Conservation (phyloP, 2,329 filamentous ascomycete genomes). For the Trichoderma sp. region DNA sequence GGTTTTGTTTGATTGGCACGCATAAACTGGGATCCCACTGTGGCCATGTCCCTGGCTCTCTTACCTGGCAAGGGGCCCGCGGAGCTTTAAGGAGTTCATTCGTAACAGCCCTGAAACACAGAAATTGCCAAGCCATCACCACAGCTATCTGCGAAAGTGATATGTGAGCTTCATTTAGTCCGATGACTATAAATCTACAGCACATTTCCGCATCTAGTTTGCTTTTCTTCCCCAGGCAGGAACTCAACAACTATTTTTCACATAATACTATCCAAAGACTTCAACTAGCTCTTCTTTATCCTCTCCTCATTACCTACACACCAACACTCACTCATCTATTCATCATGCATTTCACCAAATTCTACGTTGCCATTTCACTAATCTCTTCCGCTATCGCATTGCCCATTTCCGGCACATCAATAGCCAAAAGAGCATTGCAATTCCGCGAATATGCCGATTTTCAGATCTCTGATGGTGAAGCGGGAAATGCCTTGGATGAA, state of each 20-base stretch:
- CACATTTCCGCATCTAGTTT: background rate
- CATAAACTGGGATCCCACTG: background rate
- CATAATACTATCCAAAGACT: background rate
- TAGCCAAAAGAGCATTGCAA: background rate
- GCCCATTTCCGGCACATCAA: background rate
- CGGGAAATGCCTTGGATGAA: conserved; percentile 1
- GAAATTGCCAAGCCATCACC: background rate
- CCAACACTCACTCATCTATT: background rate
- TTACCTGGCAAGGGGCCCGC: background rate
- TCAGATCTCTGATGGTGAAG: background rate
- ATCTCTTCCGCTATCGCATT: background rate
- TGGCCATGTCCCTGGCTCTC: background rate
- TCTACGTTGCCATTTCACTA: background rate
- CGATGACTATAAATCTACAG: background rate
- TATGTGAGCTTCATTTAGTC: background rate
- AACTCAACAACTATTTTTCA: background rate
- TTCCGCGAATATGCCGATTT: conserved; percentile 13
- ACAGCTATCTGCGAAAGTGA: background rate
- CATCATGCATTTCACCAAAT: conserved; percentile 4
- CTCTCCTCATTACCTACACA: background rate
- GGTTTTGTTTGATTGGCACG: background rate
- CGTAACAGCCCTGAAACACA: background rate
- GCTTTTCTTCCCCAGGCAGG: background rate
- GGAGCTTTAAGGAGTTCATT: background rate
- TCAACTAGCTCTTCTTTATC: background rate